Evolutionary conservation across 495 filamentous ascomycete species (phyloP).

Genomic region (Aspergillus diversus): DNA sequence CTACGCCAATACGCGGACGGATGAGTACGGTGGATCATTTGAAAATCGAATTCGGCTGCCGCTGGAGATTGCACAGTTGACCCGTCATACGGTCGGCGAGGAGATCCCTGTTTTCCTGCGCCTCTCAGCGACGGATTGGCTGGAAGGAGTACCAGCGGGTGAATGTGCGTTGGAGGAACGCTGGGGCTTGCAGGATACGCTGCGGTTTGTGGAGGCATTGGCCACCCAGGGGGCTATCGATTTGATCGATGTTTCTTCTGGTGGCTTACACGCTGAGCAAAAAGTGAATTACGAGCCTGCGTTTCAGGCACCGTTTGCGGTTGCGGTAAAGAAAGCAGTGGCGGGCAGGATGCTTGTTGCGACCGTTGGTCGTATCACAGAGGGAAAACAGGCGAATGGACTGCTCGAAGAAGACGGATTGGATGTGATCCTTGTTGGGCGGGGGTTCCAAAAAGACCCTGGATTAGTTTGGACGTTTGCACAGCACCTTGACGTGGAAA

Average conservation of each 20-base stretch:
- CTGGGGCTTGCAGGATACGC: conserved; percentile 62
- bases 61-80: conserved; percentile 61
- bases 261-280: conserved; percentile 63
- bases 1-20: conserved; percentile 61
- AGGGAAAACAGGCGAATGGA: conserved; percentile 59
- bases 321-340: conserved; percentile 64
- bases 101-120: conserved; percentile 70
- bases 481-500: conserved; percentile 62
- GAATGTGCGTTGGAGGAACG: conserved; percentile 49
- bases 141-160: conserved; percentile 54
- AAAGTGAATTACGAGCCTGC: conserved; percentile 58
- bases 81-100: conserved; percentile 57
- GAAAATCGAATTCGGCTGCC: conserved; percentile 64
- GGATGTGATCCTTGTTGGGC: conserved; percentile 66
- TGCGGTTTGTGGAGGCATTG: conserved; percentile 56
- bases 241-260: conserved; percentile 66
- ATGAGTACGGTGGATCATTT: conserved; percentile 68
- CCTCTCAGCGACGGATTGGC: conserved; percentile 64
- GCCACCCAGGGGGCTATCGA: conserved; percentile 61
- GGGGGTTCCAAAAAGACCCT: conserved; percentile 69
- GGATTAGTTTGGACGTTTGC: conserved; percentile 67
- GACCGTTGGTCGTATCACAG: conserved; percentile 67
- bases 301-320: conserved; percentile 68
- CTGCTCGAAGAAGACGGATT: conserved; percentile 59
- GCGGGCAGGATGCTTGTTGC: conserved; percentile 62